These are phyloP conservation scores for Austropuccinia psidii DNA, from an alignment of 1,284 basidiomycete genomes.

Conservation along the genomic window DNA sequence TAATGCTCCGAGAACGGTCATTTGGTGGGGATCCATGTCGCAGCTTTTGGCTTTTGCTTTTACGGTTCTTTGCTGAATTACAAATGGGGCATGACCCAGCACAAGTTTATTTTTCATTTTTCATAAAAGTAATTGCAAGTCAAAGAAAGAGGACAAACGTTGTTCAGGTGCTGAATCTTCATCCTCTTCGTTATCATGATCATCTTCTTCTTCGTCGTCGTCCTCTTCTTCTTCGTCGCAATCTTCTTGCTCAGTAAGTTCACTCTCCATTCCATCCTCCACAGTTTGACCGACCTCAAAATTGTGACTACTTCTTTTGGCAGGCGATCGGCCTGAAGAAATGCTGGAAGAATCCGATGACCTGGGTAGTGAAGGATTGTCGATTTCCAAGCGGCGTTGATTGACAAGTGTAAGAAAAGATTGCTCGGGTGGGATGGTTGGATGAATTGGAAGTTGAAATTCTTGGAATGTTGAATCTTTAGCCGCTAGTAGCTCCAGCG, in stretches of 20 bases:
- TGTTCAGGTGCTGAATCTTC: background rate
- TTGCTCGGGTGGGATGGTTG: constrained; percentile 1
- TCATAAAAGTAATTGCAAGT: background rate
- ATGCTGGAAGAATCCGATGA: background rate
- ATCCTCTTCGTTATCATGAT: background rate
- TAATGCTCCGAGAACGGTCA: background rate
- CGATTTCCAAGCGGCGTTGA: constrained; percentile 7
- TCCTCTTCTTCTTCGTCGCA: constrained; percentile 26
- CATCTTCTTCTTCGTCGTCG: background rate
- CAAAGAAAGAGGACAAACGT: background rate
- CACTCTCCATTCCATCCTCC: constrained; percentile 35
- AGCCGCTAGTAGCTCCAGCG: background rate
- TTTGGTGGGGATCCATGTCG: background rate
- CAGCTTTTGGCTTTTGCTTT: background rate
- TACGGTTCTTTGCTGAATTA: background rate
- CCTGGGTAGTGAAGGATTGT: constrained; percentile 5
- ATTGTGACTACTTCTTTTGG: background rate
- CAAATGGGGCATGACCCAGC: too few species aligned
- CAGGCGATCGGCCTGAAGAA: background rate
- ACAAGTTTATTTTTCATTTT: background rate
- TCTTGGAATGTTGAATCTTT: constrained; percentile 9
- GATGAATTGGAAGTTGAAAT: constrained; percentile 36
- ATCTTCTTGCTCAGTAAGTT: constrained; percentile 33
- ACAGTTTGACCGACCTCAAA: background rate
- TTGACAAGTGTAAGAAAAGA: constrained; percentile 9